Conservation (phyloP, 495 filamentous ascomycete genomes). For the Trichoderma gamsii region DNA sequence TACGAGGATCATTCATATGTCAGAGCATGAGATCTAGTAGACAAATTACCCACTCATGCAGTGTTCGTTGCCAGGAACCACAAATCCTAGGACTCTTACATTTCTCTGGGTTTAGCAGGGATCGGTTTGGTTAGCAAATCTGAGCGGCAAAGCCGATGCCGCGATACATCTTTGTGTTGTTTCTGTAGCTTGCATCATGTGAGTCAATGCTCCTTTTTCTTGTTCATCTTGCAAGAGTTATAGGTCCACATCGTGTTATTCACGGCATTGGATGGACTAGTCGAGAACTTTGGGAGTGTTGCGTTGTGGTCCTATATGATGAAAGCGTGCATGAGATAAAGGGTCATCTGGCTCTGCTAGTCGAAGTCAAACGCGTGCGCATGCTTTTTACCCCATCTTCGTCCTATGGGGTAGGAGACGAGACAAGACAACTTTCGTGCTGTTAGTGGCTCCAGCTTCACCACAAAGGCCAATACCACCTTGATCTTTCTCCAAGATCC, state of each 20-base stretch:
- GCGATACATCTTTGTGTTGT: background rate
- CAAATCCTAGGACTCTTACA: background rate
- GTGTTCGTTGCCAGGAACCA: background rate
- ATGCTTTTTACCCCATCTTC: background rate
- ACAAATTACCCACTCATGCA: slow-evolving; percentile 5
- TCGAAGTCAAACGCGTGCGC: slow-evolving; percentile 10
- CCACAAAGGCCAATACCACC: background rate
- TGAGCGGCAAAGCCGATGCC: background rate
- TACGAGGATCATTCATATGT: background rate
- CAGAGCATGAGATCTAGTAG: slow-evolving; percentile 10
- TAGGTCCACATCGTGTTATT: background rate
- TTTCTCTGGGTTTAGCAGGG: background rate
- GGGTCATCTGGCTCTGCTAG: slow-evolving; percentile 6
- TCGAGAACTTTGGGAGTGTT: slow-evolving; percentile 2
- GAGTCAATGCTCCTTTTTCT: background rate
- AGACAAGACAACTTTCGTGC: background rate
- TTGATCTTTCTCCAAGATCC: background rate
- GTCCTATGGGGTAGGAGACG: background rate
- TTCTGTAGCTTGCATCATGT: background rate
- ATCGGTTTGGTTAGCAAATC: background rate
- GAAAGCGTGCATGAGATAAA: slow-evolving; percentile 14
- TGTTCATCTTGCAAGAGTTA: background rate
- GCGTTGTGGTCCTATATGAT: slow-evolving; percentile 7
- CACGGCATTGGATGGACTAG: background rate
- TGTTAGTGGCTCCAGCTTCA: background rate